phyloP scores from a whole-genome alignment of 306 rosid genomes.

The Quercus cerris region DNA sequence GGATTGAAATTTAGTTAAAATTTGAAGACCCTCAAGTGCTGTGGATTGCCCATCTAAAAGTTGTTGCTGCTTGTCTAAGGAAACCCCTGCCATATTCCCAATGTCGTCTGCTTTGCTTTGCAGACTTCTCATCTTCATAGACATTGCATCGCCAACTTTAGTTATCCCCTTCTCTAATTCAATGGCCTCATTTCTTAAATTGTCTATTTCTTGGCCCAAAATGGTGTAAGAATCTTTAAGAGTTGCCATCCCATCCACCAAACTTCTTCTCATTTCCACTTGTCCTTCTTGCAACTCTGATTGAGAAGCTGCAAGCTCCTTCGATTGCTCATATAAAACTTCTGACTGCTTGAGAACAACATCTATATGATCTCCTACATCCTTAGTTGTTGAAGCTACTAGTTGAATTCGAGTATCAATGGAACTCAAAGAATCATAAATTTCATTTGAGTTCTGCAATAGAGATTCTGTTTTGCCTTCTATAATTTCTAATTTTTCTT shows the following conservation, averaged over 20 bases:
- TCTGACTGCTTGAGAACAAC: conserved; percentile 47
- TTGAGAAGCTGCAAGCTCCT: conserved; percentile 55
- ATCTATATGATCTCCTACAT: conserved; percentile 50
- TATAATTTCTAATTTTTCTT: conserved; percentile 57
- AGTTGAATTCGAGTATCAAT: conserved; percentile 41
- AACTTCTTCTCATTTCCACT: conserved; percentile 45
- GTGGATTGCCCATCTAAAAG: conserved; percentile 73
- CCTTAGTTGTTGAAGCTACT: conserved; percentile 48
- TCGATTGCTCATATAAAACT: conserved; percentile 63
- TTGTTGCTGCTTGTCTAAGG: conserved; percentile 70
- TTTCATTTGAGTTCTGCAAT: conserved; percentile 43
- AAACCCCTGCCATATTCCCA: conserved; percentile 60
- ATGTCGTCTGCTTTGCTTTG: conserved; percentile 76
- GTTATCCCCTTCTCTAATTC: conserved; percentile 58
- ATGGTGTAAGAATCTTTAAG: conserved; percentile 55
- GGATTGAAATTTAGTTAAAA: conserved; percentile 55
- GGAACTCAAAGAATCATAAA: conserved; percentile 46
- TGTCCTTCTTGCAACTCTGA: conserved; percentile 60
- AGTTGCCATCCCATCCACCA: conserved; percentile 54
- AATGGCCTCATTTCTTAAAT: conserved; percentile 51
- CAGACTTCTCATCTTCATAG: conserved; percentile 46
- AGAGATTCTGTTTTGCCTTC: conserved; percentile 50
- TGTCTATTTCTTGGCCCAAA: conserved; percentile 56
- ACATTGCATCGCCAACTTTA: conserved; percentile 66
- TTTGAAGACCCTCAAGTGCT: conserved; percentile 55